Percentiles rank a stretch among this genome's conserved stretches.
phyloP scores from a whole-genome alignment of 2,329 filamentous ascomycete species.

The Tolypocladium cylindrosporum region DNA sequence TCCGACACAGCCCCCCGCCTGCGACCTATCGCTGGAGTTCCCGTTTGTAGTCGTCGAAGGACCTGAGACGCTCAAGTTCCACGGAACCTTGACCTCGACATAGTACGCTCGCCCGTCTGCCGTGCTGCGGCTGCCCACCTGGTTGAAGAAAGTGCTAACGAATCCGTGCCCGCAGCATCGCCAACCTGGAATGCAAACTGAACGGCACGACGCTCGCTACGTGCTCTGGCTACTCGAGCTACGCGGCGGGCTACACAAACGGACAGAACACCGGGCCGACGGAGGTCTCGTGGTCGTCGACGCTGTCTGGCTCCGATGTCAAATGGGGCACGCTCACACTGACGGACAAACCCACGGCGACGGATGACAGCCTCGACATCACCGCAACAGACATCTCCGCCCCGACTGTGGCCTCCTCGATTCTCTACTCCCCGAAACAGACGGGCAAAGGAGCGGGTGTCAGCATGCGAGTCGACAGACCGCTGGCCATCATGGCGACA shows the following conservation, averaged over 20 bases:
- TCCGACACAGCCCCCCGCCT: constrained; percentile 27
- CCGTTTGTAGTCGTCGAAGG: constrained; percentile 38
- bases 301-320: constrained; percentile 29
- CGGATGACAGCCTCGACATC: constrained; percentile 15
- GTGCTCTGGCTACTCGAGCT: constrained; percentile 38
- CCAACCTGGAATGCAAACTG: constrained; percentile 32
- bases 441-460: not conserved
- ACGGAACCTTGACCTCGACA: constrained; percentile 30
- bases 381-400: constrained; percentile 9
- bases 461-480: not conserved
- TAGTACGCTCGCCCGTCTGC: constrained; percentile 21
- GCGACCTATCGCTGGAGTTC: constrained; percentile 33
- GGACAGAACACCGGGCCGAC: constrained; percentile 31
- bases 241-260: constrained; percentile 26
- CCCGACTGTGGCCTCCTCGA: constrained; percentile 6
- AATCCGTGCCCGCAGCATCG: constrained; percentile 22
- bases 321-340: constrained; percentile 35
- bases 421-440: constrained; percentile 2
- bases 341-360: constrained; percentile 22
- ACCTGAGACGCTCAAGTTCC: constrained; percentile 31
- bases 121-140: not conserved
- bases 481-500: not conserved
- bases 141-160: not conserved
- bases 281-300: constrained; percentile 33
- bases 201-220: constrained; percentile 31